Percentiles rank a stretch among this genome's conserved stretches.
Conservation (phyloP, 345 rosid species). For the Microthlaspi erraticum region DNA sequence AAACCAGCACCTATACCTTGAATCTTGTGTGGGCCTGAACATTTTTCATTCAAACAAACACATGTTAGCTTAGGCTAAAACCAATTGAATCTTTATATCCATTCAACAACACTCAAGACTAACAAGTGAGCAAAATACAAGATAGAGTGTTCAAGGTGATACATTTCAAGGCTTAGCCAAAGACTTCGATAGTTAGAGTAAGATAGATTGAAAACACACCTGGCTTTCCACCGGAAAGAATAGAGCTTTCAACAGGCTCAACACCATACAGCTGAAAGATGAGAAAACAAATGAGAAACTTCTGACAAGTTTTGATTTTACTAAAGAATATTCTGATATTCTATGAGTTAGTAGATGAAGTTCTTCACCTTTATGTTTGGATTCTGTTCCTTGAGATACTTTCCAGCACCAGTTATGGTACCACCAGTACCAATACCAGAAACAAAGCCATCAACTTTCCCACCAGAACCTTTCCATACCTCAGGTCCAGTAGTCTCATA, state of each 20-base stretch:
- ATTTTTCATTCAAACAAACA: conserved; percentile 26
- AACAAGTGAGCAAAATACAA: no score
- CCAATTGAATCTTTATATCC: no score
- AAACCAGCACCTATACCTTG: conserved; percentile 98
- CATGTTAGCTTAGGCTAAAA: conserved; percentile 11
- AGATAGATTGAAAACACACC: conserved; percentile 45
- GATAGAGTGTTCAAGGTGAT: no score
- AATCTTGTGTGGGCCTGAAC: conserved; percentile 90
- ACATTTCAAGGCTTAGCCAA: no score
- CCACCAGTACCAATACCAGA: conserved; percentile 98
- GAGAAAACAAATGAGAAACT: neutral
- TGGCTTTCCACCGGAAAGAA: conserved; percentile 76
- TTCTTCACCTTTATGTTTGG: conserved; percentile 67
- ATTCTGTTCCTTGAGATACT: conserved; percentile 80
- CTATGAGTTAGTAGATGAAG: neutral
- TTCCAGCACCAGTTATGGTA: conserved; percentile 87
- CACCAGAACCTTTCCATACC: conserved; percentile 84
- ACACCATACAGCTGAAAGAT: no score
- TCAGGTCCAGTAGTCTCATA: conserved; percentile 96
- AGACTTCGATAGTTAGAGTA: no score
- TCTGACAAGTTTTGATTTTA: no score
- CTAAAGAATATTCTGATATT: neutral
- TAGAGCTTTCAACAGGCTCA: no score
- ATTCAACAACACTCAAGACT: no score
- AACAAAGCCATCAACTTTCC: conserved; percentile 82